Base-by-base conservation (phyloP, 2,329 filamentous ascomycete species). In the Zymoseptoria tritici region DNA sequence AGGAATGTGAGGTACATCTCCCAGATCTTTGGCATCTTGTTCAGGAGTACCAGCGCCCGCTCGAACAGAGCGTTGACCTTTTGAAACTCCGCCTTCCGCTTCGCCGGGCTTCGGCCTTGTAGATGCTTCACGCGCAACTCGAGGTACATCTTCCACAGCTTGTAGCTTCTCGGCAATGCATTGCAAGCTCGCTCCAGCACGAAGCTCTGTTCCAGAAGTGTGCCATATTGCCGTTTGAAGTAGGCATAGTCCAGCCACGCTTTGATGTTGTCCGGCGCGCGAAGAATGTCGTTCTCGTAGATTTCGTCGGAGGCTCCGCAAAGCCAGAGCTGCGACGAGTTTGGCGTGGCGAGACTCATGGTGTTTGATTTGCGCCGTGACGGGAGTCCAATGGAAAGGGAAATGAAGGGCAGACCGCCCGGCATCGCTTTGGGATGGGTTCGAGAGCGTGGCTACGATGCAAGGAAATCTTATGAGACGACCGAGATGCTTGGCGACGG, bases 21-120 rank as follows among this genome's bases (percentile, higher is more conserved):
- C 95, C 94, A 99, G 72, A 99, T 94, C 66, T 86, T 85, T 22
- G 95, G 94, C 94, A 99, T 99, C 78, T 99, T 99, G 78, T 99
- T 97, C 63, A 99, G 83, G 49, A 99, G 81, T 60, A 97, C 90
- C 56, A 99, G 79, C 3, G 94, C 92, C 67, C 90, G 85, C 77
- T 99, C 94, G 73, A 96, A 99, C 49, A 97, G 84, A 57, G 90
- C 83, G 74, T 99, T 99, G 73, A 97, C 91, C 76, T 97, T 99
- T 71, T 86, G 83, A 76, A 88, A 97, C 71, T 99, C 92, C 60
- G 83, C 78, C 56, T 85, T 85, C 73, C 89, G 91, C 59, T 86
- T 82, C 58, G 90, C 89, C 11, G 93, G 86, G 73, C 96, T 97
- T 67, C 93, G 85, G 71, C 87, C 88, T 62, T 85, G 81, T 53